Conservation (phyloP, 1,139 yeast genomes). For the Hyphopichia burtonii region DNA sequence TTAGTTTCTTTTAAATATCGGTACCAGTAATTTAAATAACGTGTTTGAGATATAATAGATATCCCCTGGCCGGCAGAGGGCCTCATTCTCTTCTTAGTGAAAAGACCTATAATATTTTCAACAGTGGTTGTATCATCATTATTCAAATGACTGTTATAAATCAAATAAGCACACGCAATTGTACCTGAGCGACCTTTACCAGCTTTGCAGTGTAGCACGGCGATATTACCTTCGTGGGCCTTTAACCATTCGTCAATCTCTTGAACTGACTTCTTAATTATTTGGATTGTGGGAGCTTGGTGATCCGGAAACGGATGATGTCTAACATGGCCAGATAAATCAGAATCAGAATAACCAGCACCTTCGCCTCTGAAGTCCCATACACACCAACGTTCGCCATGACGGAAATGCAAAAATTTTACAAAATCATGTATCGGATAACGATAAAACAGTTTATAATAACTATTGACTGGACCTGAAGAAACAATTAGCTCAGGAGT, state of each 20-base stretch:
- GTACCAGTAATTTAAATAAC: conserved; percentile 65
- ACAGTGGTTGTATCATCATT: conserved; percentile 18
- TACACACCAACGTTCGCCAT: conserved; percentile 63
- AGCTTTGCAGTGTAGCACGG: conserved; percentile 81
- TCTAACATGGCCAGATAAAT: conserved; percentile 27
- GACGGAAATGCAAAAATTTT: conserved; percentile 46
- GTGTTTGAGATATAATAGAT: conserved; percentile 64
- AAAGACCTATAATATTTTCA: conserved; percentile 48
- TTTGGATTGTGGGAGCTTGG: conserved; percentile 63
- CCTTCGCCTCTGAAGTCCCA: conserved; percentile 71
- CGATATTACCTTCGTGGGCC: conserved; percentile 41
- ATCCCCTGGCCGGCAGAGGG: conserved; percentile 63
- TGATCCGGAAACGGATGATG: conserved; percentile 73
- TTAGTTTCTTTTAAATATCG: conserved; percentile 18
- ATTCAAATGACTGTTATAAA: conserved; percentile 36
- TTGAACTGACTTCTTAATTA: conserved; percentile 43
- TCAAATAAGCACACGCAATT: conserved; percentile 66
- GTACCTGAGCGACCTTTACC: conserved; percentile 94
- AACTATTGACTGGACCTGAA: conserved; percentile 63
- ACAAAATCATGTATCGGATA: conserved; percentile 54
- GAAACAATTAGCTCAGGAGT: conserved; percentile 63
- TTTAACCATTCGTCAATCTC: conserved; percentile 47
- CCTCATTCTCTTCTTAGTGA: conserved; percentile 61
- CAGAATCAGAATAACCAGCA: conserved; percentile 47
- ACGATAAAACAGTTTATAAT: conserved; percentile 49